Evolutionary conservation across 2,329 filamentous ascomycete species (phyloP), one percentile per base, ranked within the genome.

Genomic region (Bipolaris cookei): DNA sequence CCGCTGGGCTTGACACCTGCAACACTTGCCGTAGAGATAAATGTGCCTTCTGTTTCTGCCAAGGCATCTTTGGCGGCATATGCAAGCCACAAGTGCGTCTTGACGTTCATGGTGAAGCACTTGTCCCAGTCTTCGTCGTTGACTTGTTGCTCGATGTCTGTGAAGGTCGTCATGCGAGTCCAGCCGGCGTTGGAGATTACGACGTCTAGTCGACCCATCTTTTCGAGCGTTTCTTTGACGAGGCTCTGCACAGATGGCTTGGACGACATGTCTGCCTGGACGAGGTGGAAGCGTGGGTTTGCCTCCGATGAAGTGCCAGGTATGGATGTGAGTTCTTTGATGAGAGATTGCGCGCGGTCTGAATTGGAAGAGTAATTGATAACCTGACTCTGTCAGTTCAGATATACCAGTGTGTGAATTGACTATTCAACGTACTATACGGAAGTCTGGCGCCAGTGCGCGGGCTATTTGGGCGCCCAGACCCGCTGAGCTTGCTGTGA

Each of bases 1-100:
- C 88, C 88, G 57, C 82, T 85, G 0, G 85, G 82, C 65, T 82
- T 86, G 1, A 90, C 83, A 0, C 87, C 88, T 0, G 88, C 88
- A 21, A 89, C 67, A 42, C 83, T 86, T 0, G 88, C 86, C 0
- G 87, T 89, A 1, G 83, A 86, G 61, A 90, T 82, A 62, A 90
- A 90, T 0, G 79, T 78, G 1, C 87, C 87, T 56, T 87, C 82
- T 0, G 78, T 88, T 2, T 81, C 76, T 21, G 85, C 83, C 65
- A 90, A 84, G 0, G 82, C 85, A 4, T 86, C 80, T 56, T 83
- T 74, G 3, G 85, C 86, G 7, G 81, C 82, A 51, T 84, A 82
- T 62, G 88, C 80, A 37, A 88, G 79, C 67, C 76, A 77, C 35
- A 80, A 57, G 48, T 79, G 76, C 10, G 79, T 80, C 55, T 79